A percentile compares a stretch with the other conserved stretches of the same genome.
phyloP scores from a whole-genome alignment of 2,329 filamentous ascomycete genomes.

The Zasmidium angulare region DNA sequence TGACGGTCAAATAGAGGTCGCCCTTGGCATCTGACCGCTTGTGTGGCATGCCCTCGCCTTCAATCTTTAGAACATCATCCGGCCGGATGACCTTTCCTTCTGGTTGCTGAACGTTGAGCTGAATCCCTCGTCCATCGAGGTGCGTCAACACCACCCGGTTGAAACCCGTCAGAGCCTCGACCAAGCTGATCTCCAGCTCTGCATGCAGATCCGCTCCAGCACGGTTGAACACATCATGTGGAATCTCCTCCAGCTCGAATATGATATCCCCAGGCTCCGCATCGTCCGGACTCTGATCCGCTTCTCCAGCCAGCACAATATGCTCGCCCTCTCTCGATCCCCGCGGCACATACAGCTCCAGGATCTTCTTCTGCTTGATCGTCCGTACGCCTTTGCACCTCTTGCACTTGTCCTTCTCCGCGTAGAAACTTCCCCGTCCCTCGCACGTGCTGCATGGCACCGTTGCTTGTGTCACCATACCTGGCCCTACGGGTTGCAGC shows the following conservation, averaged over 20 bases:
- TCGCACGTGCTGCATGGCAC: slow-evolving; percentile 80
- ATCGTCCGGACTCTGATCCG: slow-evolving; percentile 86
- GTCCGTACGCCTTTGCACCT: slow-evolving; percentile 95
- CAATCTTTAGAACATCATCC: slow-evolving; percentile 79
- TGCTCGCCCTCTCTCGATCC: slow-evolving; percentile 78
- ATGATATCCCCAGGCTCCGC: slow-evolving; percentile 90
- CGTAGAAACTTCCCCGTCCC: slow-evolving; percentile 81
- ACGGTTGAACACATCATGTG: slow-evolving; percentile 78
- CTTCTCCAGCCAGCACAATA: slow-evolving; percentile 89
- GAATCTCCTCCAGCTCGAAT: slow-evolving; percentile 79
- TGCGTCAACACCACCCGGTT: slow-evolving; percentile 87
- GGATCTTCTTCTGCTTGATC: slow-evolving; percentile 82
- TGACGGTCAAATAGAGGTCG: slow-evolving; percentile 82
- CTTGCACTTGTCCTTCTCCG: slow-evolving; percentile 97
- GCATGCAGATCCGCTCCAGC: slow-evolving; percentile 82
- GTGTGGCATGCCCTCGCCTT: slow-evolving; percentile 89
- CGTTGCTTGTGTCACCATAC: slow-evolving; percentile 77
- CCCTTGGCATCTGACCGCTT: slow-evolving; percentile 83
- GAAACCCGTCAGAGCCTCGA: slow-evolving; percentile 85
- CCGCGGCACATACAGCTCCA: slow-evolving; percentile 93
- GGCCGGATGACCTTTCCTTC: slow-evolving; percentile 77
- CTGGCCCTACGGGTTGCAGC: slow-evolving; percentile 80
- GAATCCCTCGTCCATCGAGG: slow-evolving; percentile 87
- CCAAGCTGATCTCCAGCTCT: slow-evolving; percentile 75
- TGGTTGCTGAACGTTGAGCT: slow-evolving; percentile 69